Evolutionary conservation across 345 rosid species (phyloP).

Genomic region (Syzygium grande): DNA sequence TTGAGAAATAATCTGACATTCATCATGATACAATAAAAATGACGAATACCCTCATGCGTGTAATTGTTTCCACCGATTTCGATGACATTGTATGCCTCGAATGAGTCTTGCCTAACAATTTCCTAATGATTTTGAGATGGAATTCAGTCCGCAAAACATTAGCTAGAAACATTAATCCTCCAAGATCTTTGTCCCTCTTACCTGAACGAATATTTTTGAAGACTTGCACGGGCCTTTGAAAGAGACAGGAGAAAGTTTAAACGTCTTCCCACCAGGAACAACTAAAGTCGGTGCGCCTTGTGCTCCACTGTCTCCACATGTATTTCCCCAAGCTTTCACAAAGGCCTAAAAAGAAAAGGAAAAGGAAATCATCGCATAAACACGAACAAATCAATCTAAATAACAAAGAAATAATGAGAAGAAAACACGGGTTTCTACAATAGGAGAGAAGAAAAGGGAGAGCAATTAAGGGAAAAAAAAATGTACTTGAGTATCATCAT

Average conservation of each 20-base stretch:
- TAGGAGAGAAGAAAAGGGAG: background rate
- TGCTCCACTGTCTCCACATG: constrained; percentile 2
- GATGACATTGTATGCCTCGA: background rate
- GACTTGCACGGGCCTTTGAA: constrained; percentile 29
- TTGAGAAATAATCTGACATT: background rate
- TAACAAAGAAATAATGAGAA: background rate
- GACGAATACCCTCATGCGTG: rapidly evolving
- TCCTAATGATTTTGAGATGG: background rate
- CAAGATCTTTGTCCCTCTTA: background rate
- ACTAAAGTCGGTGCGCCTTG: background rate
- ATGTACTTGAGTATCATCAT: background rate
- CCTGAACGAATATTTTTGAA: background rate
- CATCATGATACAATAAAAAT: background rate
- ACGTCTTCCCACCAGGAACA: constrained; percentile 3
- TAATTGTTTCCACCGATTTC: background rate
- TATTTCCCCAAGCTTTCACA: constrained; percentile 10
- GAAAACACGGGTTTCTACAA: background rate
- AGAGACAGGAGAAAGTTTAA: constrained; percentile 3
- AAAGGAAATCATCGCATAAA: background rate
- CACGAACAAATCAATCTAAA: background rate
- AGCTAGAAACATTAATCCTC: background rate
- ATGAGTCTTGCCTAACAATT: background rate
- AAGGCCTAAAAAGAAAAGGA: constrained; percentile 16
- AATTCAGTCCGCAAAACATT: background rate
- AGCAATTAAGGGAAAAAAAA: background rate